Evolutionary conservation across 148 eudicot species (phyloP), one percentile per base, ranked within the genome.

Genomic region (Camellia granthamiana): DNA sequence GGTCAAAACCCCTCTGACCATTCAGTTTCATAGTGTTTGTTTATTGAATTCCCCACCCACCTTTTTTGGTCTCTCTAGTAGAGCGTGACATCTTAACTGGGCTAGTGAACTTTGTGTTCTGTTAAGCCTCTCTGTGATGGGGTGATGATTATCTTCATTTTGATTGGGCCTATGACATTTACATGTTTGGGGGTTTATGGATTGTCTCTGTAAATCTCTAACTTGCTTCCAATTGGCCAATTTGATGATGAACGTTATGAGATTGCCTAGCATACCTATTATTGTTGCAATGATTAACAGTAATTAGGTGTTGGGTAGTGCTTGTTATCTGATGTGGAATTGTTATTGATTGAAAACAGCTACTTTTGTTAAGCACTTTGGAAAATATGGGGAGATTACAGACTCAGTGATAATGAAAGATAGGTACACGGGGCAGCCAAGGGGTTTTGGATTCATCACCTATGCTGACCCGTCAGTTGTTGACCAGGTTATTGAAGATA

Each of bases 371-470:
- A 87, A 88, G 81, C 91, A 90, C 86, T 90, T 92, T 84, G 97
- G 90, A 15, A 86, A 86, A 76, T 92, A 90, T 85, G 96, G 96
- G 42, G 96, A 90, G 84, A 89, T 92, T 64, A 88, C 85, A 7
- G 93, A 92, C 83, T 92, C 93, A 1, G 92, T 92, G 69, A 92
- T 90, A 16, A 90, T 89, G 93, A 92, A 92, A 77, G 96, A 92
- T 78, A 85, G 91, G 23, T 76, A 81, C 46, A 88, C 89, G 5
- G 92, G 93, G 54, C 86, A 86, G 65, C 92, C 92, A 8, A 84
- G 96, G 83, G 92, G 93, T 18, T 92, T 92, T 55, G 95, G 95
- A n/a, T 92, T 92, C 80, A 87, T 92, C 69, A 92, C 95, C 16
- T 90, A 90, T 88, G 91, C 89, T 70, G 93, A 92, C 69, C 91